Percentiles rank a stretch among this genome's conserved stretches.
phyloP scores from a whole-genome alignment of 2,329 filamentous ascomycete species.

The Verticillium albo-atrum region DNA sequence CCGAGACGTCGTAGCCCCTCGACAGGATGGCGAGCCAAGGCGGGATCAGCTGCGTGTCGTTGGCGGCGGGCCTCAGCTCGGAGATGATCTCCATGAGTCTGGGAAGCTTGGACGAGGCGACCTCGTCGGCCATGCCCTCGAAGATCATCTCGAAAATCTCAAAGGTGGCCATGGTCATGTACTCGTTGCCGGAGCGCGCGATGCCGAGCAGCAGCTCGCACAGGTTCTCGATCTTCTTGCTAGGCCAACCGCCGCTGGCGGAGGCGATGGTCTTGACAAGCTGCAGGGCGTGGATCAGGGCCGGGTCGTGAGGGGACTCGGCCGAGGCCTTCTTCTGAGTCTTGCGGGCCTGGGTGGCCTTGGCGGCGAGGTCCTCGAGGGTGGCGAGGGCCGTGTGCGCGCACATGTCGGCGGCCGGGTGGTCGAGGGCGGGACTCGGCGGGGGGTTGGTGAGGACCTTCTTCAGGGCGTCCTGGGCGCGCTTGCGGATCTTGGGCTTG shows the following conservation, averaged over 20 bases:
- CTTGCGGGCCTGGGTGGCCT: conserved; percentile 60
- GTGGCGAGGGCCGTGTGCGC: conserved; percentile 84
- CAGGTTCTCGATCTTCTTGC: conserved; percentile 86
- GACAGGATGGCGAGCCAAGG: conserved; percentile 97
- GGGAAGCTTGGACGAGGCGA: conserved; percentile 84
- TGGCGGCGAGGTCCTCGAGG: conserved; percentile 67
- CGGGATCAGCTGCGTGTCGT: conserved; percentile 89
- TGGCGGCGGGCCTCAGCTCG: conserved; percentile 84
- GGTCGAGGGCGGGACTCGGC: conserved; percentile 86
- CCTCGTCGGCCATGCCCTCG: conserved; percentile 81
- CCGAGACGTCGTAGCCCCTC: conserved; percentile 88
- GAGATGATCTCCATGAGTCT: conserved; percentile 86
- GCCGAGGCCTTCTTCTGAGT: conserved; percentile 54
- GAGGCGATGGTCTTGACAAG: conserved; percentile 84
- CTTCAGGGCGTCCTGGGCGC: conserved; percentile 83
- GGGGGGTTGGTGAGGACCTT: conserved; percentile 81
- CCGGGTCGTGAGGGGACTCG: conserved; percentile 66
- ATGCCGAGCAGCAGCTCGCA: conserved; percentile 88
- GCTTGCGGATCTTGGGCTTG: conserved; percentile 88
- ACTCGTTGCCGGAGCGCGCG: conserved; percentile 86
- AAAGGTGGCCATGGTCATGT: conserved; percentile 92
- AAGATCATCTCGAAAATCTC: conserved; percentile 98
- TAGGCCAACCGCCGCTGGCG: conserved; percentile 91
- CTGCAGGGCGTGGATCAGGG: conserved; percentile 86
- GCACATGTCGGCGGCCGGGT: conserved; percentile 94